Percentiles rank a stretch among this genome's conserved stretches.
These are phyloP conservation scores for Amphibolis antarctica DNA, from an alignment of 106 monocot species.

Conservation along the genomic window DNA sequence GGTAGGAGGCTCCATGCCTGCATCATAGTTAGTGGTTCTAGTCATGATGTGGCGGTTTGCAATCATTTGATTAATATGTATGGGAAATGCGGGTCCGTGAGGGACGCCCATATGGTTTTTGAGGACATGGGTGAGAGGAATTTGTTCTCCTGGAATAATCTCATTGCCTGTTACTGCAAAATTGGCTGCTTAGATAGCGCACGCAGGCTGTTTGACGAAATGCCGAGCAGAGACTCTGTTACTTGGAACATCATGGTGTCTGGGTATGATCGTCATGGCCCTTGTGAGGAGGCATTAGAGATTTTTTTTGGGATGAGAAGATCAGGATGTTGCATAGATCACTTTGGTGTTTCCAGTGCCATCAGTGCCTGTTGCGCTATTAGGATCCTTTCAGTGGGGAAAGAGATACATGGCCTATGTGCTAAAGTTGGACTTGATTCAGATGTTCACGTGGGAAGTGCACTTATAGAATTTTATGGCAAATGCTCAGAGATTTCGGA, in stretches of 20 bases:
- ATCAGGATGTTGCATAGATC: slow-evolving; percentile 16
- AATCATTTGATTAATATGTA: slow-evolving; percentile 36
- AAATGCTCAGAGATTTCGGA: slow-evolving; percentile 19
- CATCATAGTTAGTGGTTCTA: slow-evolving; percentile 18
- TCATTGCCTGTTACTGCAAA: slow-evolving; percentile 22
- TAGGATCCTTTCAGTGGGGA: slow-evolving; percentile 17
- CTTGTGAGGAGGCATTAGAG: slow-evolving; percentile 26
- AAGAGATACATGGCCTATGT: slow-evolving; percentile 22
- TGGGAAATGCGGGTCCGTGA: slow-evolving; percentile 21
- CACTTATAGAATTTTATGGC: slow-evolving; percentile 27
- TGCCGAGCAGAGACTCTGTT: slow-evolving; percentile 25
- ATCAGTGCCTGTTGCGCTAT: slow-evolving; percentile 30
- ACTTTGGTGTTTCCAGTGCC: slow-evolving; percentile 28
- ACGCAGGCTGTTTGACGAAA: slow-evolving; percentile 28
- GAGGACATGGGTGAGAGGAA: slow-evolving; percentile 12
- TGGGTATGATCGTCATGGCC: slow-evolving; percentile 27
- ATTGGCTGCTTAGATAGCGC: slow-evolving; percentile 11
- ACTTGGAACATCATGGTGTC: slow-evolving; percentile 37
- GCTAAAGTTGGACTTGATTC: slow-evolving; percentile 22
- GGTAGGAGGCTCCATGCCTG: slow-evolving; percentile 24
- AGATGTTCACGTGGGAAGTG: slow-evolving; percentile 33
- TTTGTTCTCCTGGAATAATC: slow-evolving; percentile 36
- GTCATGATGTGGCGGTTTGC: slow-evolving; percentile 15
- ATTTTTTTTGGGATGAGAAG: slow-evolving; percentile 19
- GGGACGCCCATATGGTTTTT: slow-evolving; percentile 30